These are phyloP conservation scores for Leccinum uliginosum DNA, from an alignment of 768 basidiomycete species.

Conservation along the genomic window DNA sequence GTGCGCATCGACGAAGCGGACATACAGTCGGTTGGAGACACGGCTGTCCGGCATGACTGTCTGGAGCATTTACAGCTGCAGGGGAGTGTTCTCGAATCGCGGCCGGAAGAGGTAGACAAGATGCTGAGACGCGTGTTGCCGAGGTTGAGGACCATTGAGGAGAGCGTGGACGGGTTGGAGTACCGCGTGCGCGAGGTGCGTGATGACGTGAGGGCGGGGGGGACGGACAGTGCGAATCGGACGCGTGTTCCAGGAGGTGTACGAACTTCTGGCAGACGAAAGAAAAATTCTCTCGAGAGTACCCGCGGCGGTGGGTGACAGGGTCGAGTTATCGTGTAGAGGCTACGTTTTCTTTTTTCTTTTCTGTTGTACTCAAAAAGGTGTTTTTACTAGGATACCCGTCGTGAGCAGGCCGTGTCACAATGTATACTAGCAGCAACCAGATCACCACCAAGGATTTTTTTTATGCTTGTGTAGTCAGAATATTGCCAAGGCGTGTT, in stretches of 20 bases:
- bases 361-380: background rate
- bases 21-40: slow-evolving; percentile 10
- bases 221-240: background rate
- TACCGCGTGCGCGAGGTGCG: slow-evolving; percentile 12
- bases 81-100: slow-evolving; percentile 11
- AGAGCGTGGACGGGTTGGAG: slow-evolving; percentile 15
- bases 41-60: slow-evolving; percentile 8
- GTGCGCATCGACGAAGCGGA: slow-evolving; percentile 13
- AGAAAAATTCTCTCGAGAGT: slow-evolving; percentile 12
- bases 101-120: slow-evolving; percentile 16
- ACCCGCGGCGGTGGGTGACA: background rate
- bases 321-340: background rate
- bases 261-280: slow-evolving; percentile 11
- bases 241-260: background rate
- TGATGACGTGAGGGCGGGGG: background rate
- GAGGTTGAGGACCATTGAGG: slow-evolving; percentile 19
- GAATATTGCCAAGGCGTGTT: background rate
- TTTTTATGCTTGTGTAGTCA: background rate
- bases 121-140: slow-evolving; percentile 22
- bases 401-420: background rate
- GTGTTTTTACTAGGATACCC: background rate
- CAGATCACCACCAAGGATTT: background rate
- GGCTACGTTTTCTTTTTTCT: background rate
- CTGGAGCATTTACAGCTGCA: slow-evolving; percentile 16
- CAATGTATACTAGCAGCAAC: background rate